phyloP scores from a whole-genome alignment of 176 grass and related monocot species.

The Urochloa ruziziensis region DNA sequence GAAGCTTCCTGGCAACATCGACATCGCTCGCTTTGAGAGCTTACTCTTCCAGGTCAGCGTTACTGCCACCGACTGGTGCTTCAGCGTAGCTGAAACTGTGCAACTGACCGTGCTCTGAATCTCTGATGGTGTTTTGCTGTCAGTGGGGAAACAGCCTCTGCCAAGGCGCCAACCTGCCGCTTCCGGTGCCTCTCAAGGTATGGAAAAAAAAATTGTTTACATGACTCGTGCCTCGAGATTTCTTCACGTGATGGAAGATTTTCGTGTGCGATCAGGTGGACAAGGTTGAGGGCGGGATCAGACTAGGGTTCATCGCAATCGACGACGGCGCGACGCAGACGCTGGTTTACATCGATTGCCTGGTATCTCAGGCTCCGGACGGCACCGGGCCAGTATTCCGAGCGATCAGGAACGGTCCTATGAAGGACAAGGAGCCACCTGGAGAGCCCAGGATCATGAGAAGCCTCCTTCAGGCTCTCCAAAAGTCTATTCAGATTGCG shows the following conservation, averaged over 20 bases:
- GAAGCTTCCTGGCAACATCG: constrained; percentile 84
- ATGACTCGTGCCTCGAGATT: not conserved
- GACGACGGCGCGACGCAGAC: constrained; percentile 58
- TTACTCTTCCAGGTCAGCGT: constrained; percentile 67
- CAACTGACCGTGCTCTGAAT: not conserved
- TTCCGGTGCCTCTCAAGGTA: constrained; percentile 92
- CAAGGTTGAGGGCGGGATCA: constrained; percentile 67
- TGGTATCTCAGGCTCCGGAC: constrained; percentile 54
- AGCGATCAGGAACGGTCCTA: constrained; percentile 67
- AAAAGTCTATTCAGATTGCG: constrained; percentile 66
- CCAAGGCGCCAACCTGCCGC: constrained; percentile 88
- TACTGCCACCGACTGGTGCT: too few relatives aligned
- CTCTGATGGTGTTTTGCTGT: not conserved
- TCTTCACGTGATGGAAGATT: not conserved
- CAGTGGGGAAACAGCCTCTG: constrained; percentile 97
- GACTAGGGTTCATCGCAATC: constrained; percentile 62
- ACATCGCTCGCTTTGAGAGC: constrained; percentile 60
- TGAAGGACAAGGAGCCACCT: constrained; percentile 66
- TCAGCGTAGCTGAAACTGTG: not conserved
- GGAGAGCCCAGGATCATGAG: constrained; percentile 88
- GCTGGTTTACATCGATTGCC: constrained; percentile 81
- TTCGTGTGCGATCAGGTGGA: constrained; percentile 59
- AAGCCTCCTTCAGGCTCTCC: constrained; percentile 82
- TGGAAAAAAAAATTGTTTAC: not conserved
- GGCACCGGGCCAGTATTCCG: constrained; percentile 58